Conservation (phyloP, 2,329 filamentous ascomycete species). For the Botrytis cinerea region DNA sequence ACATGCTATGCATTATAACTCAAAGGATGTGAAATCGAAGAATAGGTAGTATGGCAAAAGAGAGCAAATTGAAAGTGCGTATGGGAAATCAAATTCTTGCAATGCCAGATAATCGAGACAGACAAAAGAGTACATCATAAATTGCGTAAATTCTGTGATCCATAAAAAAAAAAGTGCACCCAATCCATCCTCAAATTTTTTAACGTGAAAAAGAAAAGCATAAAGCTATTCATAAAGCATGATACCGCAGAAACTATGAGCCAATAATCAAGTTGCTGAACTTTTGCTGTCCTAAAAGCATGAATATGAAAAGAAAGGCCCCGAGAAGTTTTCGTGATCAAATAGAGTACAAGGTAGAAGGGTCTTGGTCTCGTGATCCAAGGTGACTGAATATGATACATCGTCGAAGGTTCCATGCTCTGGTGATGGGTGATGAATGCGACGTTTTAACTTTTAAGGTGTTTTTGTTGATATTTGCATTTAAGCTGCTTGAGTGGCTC, state of each 20-base stretch:
- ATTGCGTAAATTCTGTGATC: constrained; percentile 22
- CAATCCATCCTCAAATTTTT: constrained; percentile 23
- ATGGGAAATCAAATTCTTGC: constrained; percentile 12
- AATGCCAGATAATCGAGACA: constrained; percentile 15
- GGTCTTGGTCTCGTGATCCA: constrained; percentile 19
- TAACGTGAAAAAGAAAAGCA: constrained; percentile 20
- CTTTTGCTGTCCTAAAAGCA: constrained; percentile 24
- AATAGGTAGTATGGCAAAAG: constrained; percentile 2
- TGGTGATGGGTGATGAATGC: constrained; percentile 3
- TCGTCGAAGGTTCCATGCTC: constrained; percentile 20
- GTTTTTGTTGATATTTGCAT: constrained; percentile 6
- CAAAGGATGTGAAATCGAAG: constrained; percentile 4
- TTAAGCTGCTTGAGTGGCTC: constrained; percentile 37
- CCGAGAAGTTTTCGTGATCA: constrained; percentile 18
- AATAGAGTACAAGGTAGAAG: constrained; percentile 24
- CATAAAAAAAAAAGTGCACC: constrained; percentile 18
- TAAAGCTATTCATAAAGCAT: constrained; percentile 16
- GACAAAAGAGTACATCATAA: constrained; percentile 21
- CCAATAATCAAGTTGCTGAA: constrained; percentile 22
- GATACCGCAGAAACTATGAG: constrained; percentile 19
- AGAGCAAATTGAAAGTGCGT: constrained; percentile 6
- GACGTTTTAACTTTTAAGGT: constrained; percentile 15
- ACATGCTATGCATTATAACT: constrained; percentile 19
- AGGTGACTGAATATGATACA: constrained; percentile 25
- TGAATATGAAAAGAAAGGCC: constrained; percentile 3